Evolutionary conservation across 768 basidiomycete genomes (phyloP).

Genomic region (Leucogyrophana mollusca): DNA sequence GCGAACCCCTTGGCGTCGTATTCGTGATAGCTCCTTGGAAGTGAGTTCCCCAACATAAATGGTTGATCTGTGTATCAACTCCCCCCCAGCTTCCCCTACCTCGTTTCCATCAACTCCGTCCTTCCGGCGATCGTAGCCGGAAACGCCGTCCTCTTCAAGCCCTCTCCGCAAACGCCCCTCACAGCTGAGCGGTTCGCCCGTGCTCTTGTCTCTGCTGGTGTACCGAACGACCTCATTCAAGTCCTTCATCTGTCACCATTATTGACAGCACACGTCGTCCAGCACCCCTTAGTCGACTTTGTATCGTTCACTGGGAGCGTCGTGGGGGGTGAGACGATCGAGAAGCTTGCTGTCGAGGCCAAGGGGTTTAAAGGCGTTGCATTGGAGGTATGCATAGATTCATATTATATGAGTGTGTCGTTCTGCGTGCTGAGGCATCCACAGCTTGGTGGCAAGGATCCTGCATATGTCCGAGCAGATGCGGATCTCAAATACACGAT

Average conservation of each 20-base stretch:
- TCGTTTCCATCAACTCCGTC: conserved; percentile 87
- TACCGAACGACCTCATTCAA: conserved; percentile 73
- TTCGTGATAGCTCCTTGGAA: conserved; percentile 93
- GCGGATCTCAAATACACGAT: conserved; percentile 83
- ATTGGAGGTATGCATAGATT: conserved; percentile 59
- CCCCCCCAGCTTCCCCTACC: conserved; percentile 73
- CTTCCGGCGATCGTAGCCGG: conserved; percentile 90
- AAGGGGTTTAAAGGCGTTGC: conserved; percentile 83
- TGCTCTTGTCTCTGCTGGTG: conserved; percentile 72
- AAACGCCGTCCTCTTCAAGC: conserved; percentile 90
- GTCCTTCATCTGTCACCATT: conserved; percentile 71
- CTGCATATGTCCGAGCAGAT: conserved; percentile 90
- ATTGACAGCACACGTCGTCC: conserved; percentile 58
- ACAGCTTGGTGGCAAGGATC: conserved; percentile 95
- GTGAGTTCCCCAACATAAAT: conserved; percentile 39
- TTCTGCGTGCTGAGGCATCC: conserved; percentile 5
- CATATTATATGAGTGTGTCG: background rate
- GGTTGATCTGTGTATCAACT: background rate
- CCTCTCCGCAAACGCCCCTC: conserved; percentile 94
- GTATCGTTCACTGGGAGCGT: conserved; percentile 93
- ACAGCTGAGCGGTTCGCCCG: conserved; percentile 77
- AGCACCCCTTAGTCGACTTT: conserved; percentile 71
- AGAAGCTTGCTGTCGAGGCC: conserved; percentile 62
- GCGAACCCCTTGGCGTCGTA: conserved; percentile 83
- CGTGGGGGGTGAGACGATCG: conserved; percentile 69